These are phyloP conservation scores for Tylopilus balloui DNA, from an alignment of 768 basidiomycete genomes.

Conservation along the genomic window DNA sequence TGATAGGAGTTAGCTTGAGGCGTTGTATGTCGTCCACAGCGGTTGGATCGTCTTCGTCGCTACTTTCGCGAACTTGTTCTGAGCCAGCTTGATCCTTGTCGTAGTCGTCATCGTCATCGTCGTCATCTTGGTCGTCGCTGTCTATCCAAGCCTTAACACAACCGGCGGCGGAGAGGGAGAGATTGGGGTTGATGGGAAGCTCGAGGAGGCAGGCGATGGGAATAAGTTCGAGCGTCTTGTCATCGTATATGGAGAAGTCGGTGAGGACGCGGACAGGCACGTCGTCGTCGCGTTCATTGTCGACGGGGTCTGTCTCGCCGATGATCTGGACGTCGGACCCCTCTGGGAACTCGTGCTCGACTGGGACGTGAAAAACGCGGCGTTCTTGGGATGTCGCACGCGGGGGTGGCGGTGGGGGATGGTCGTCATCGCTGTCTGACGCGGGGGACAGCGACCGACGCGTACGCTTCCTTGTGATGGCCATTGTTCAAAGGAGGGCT, in stretches of 20 bases:
- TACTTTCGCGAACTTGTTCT: conserved; percentile 7
- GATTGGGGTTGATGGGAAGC: conserved; percentile 18
- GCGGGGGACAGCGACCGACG: conserved; percentile 20
- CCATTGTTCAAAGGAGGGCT: conserved; percentile 14
- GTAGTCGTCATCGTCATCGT: conserved; percentile 22
- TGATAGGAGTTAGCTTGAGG: conserved; percentile 40
- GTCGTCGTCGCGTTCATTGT: conserved; percentile 29
- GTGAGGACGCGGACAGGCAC: conserved; percentile 55
- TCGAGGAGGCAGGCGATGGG: conserved; percentile 38
- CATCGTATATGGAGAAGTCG: conserved; percentile 51
- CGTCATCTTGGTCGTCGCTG: conserved; percentile 27
- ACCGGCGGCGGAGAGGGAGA: conserved; percentile 35
- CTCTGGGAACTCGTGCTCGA: conserved; percentile 36
- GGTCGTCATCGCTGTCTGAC: conserved; percentile 17
- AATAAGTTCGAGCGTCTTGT: conserved; percentile 35
- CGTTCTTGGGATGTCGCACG: conserved; percentile 4
- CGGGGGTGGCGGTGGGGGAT: conserved; percentile 8
- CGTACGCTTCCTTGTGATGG: conserved; percentile 22
- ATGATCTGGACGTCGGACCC: conserved; percentile 39
- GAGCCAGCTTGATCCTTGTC: conserved; percentile 21
- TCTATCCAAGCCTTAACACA: conserved; percentile 38
- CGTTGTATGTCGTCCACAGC: conserved; percentile 21
- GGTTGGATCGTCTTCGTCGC: neutral
- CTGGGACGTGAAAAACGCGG: conserved; percentile 11
- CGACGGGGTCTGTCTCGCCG: conserved; percentile 37